These are phyloP conservation scores for Pseudocercospora musae DNA, from an alignment of 2,329 filamentous ascomycete genomes.

Conservation along the genomic window DNA sequence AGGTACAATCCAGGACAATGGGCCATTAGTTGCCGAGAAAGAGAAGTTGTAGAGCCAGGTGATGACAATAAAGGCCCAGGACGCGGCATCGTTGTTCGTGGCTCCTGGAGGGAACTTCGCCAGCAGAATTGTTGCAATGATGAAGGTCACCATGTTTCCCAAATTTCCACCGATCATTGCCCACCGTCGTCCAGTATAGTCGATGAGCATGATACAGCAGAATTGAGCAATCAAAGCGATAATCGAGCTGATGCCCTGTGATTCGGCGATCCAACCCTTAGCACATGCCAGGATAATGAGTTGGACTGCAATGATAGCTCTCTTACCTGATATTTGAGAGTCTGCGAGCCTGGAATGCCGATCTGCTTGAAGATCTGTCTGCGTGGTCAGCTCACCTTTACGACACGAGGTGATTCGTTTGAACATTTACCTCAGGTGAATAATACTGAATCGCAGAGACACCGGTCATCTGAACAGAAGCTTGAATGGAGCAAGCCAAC, in stretches of 20 bases:
- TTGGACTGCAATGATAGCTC: neutral
- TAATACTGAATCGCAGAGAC: constrained; percentile 74
- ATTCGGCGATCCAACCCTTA: neutral
- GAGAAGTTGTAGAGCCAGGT: constrained; percentile 81
- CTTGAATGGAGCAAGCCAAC: constrained; percentile 66
- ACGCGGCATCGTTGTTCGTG: constrained; percentile 51
- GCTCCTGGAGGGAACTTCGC: constrained; percentile 60
- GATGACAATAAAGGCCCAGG: constrained; percentile 71
- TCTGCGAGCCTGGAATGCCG: constrained; percentile 62
- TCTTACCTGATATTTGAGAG: constrained; percentile 63
- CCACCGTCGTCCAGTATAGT: constrained; percentile 67
- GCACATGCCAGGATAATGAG: neutral
- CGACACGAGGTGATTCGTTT: neutral
- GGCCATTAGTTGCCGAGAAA: constrained; percentile 68
- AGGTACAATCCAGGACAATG: constrained; percentile 54
- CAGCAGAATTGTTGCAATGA: constrained; percentile 60
- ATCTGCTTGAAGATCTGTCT: constrained; percentile 57
- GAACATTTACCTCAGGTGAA: neutral
- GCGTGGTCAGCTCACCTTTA: neutral
- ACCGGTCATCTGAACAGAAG: constrained; percentile 72
- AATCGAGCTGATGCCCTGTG: constrained; percentile 63
- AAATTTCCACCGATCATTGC: constrained; percentile 70
- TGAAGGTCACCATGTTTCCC: constrained; percentile 68
- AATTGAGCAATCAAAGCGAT: constrained; percentile 68
- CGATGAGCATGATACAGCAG: constrained; percentile 65